phyloP scores from a whole-genome alignment of 1,284 basidiomycete genomes.

The Marasmius fiardii region DNA sequence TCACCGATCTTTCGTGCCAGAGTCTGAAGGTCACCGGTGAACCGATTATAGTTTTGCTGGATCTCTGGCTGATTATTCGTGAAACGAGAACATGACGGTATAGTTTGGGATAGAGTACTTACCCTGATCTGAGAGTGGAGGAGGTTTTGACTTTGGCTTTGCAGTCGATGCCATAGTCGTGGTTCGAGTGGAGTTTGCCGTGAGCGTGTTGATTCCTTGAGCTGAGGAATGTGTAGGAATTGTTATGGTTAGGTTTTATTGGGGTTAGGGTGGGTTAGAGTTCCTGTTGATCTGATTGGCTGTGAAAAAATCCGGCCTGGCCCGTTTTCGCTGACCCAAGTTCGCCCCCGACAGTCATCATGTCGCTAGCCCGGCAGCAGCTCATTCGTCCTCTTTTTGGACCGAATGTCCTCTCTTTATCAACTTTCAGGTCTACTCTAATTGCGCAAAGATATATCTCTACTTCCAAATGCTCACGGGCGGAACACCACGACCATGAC shows the following conservation, averaged over 20 bases:
- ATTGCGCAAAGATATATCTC: constrained; percentile 47
- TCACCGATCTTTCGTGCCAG: constrained; percentile 91
- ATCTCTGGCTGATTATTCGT: constrained; percentile 64
- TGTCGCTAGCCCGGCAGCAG: constrained; percentile 43
- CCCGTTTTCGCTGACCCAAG: constrained; percentile 26
- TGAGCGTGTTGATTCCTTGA: not conserved
- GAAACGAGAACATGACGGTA: constrained; percentile 18
- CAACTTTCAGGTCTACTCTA: constrained; percentile 28
- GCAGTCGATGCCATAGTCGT: constrained; percentile 39
- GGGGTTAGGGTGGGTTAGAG: constrained; percentile 24
- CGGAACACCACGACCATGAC: constrained; percentile 26
- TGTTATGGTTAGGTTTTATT: constrained; percentile 13
- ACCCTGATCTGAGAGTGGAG: constrained; percentile 69
- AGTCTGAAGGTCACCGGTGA: constrained; percentile 82
- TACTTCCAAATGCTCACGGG: constrained; percentile 33
- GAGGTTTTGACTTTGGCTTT: constrained; percentile 54
- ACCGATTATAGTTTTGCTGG: constrained; percentile 70
- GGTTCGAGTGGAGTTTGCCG: constrained; percentile 5
- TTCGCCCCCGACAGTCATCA: constrained; percentile 36
- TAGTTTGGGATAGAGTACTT: constrained; percentile 22
- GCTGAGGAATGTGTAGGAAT: not conserved
- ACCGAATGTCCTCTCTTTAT: constrained; percentile 1
- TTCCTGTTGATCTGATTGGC: constrained; percentile 51
- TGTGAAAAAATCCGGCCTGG: constrained; percentile 30
- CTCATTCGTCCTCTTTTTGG: constrained; percentile 5